Evolutionary conservation across 1,284 basidiomycete genomes (phyloP).

Genomic region (Ustilago xerochloae): DNA sequence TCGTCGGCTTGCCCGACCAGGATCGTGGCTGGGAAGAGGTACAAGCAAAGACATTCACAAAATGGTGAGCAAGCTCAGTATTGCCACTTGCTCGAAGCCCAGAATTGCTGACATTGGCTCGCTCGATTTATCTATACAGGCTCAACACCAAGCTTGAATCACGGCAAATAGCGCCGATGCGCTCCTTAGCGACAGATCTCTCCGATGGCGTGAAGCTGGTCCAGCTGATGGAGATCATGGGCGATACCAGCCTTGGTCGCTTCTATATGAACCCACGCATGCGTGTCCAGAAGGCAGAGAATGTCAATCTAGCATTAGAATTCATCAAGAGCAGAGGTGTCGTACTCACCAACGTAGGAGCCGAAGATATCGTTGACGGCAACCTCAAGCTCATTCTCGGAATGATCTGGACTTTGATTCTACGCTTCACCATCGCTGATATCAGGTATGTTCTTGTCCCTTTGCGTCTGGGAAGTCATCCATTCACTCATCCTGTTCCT

Average conservation of each 20-base stretch:
- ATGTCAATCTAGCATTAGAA: conserved; percentile 93
- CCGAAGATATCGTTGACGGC: conserved; percentile 97
- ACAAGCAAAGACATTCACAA: conserved; percentile 65
- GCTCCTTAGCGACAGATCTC: conserved; percentile 86
- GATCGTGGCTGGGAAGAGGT: conserved; percentile 64
- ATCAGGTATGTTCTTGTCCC: conserved; percentile 94
- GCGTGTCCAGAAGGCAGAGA: conserved; percentile 96
- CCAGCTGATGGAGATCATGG: conserved; percentile 72
- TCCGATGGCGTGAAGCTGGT: conserved; percentile 94
- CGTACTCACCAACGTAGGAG: conserved; percentile 95
- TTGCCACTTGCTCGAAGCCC: no score
- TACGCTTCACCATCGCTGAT: conserved; percentile 89
- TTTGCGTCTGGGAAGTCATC: no score
- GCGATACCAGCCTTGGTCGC: conserved; percentile 84
- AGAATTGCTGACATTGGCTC: neutral
- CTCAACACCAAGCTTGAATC: conserved; percentile 93
- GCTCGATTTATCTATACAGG: conserved; percentile 72
- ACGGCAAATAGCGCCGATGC: conserved; percentile 87
- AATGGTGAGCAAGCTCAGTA: conserved; percentile 50
- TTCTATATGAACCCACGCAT: conserved; percentile 91
- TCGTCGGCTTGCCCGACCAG: conserved; percentile 60
- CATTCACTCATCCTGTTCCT: neutral
- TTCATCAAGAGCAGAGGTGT: conserved; percentile 95
- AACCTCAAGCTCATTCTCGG: conserved; percentile 96
- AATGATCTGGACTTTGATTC: conserved; percentile 98